A percentile compares a stretch with the other conserved stretches of the same genome.
Evolutionary conservation across 1,284 basidiomycete species (phyloP).

Genomic region (Naganishia liquefaciens): DNA sequence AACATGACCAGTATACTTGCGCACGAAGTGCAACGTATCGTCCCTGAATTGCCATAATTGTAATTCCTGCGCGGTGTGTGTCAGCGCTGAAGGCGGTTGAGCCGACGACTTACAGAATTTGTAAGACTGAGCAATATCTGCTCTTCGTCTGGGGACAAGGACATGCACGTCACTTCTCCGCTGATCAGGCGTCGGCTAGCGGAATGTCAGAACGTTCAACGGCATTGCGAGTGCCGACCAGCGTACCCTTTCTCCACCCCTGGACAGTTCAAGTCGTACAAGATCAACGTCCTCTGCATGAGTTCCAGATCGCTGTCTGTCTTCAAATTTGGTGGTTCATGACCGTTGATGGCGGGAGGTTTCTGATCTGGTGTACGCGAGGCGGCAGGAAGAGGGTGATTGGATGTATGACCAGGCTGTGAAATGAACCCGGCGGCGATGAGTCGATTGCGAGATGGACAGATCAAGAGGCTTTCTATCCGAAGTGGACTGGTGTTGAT

Average conservation of each 20-base stretch:
- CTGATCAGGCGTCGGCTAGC: slow-evolving; percentile 7
- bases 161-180: slow-evolving; percentile 65
- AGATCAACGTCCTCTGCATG: slow-evolving; percentile 22
- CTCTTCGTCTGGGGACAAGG: slow-evolving; percentile 81
- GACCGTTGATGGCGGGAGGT: slow-evolving; percentile 19
- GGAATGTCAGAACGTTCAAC: not conserved
- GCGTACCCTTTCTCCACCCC: slow-evolving; percentile 54
- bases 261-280: slow-evolving; percentile 49
- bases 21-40: slow-evolving; percentile 63
- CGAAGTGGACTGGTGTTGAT: slow-evolving; percentile 79
- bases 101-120: slow-evolving; percentile 67
- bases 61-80: slow-evolving; percentile 65
- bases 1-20: slow-evolving; percentile 77
- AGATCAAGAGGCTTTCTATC: slow-evolving; percentile 80
- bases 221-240: not conserved
- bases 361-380: slow-evolving; percentile 36
- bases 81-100: not conserved
- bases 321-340: slow-evolving; percentile 13
- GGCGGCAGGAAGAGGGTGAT: slow-evolving; percentile 36
- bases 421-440: slow-evolving; percentile 59
- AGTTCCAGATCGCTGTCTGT: slow-evolving; percentile 14
- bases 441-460: slow-evolving; percentile 78
- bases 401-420: slow-evolving; percentile 3
- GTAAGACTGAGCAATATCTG: slow-evolving; percentile 84
- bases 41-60: slow-evolving; percentile 78